A percentile compares a stretch with the other conserved stretches of the same genome.
Evolutionary conservation across 495 filamentous ascomycete genomes (phyloP).

Genomic region (Schizothecium vesticola): DNA sequence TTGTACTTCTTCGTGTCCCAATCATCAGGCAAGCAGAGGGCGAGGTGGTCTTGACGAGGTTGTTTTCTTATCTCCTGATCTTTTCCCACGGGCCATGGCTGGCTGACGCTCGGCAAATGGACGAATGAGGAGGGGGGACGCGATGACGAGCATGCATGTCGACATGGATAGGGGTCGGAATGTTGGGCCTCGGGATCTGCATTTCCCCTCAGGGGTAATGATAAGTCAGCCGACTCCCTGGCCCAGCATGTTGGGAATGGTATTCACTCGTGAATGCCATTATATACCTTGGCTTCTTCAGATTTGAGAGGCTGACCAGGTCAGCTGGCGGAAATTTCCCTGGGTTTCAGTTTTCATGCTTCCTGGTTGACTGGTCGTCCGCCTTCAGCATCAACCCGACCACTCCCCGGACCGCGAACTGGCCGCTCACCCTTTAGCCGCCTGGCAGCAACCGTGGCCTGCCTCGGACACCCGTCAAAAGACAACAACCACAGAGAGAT

Average conservation of each 20-base stretch:
- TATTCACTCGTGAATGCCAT: background rate
- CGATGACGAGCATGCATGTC: background rate
- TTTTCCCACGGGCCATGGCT: conserved; percentile 3
- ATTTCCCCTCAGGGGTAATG: background rate
- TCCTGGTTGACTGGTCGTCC: background rate
- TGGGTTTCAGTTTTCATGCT: background rate
- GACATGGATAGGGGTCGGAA: conserved; percentile 6
- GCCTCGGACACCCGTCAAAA: background rate
- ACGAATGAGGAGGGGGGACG: background rate
- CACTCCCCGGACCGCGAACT: background rate
- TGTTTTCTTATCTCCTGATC: conserved; percentile 13
- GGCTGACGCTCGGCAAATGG: conserved; percentile 7
- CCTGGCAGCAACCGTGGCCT: background rate
- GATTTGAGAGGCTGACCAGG: background rate
- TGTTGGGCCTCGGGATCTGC: conserved; percentile 5
- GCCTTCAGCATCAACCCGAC: background rate
- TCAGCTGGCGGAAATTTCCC: background rate
- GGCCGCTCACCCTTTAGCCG: conserved; percentile 3
- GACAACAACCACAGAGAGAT: background rate
- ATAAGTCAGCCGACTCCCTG: conserved; percentile 1
- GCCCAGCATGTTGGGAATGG: background rate
- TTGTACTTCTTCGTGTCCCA: conserved; percentile 4
- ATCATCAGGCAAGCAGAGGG: conserved; percentile 7
- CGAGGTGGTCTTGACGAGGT: conserved; percentile 3
- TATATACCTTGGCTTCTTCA: background rate